Evolutionary conservation across 805 yeast genomes (phyloP).

Genomic region (Candida railenensis): DNA sequence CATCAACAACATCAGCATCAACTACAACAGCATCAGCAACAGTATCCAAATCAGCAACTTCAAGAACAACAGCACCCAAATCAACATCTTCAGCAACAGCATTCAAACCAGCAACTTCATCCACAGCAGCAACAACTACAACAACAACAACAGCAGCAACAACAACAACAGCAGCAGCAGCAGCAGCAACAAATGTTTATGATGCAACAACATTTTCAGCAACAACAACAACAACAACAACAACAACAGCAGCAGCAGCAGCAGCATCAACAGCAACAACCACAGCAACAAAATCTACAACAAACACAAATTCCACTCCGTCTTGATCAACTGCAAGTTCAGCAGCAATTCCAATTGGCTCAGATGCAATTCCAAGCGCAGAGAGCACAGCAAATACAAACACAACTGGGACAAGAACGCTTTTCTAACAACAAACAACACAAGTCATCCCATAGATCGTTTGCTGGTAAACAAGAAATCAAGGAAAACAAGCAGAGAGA

Average conservation of each 20-base stretch:
- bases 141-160: conserved; percentile 13
- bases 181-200: conserved; percentile 2
- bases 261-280: not conserved
- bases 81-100: not conserved
- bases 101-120: conserved; percentile 14
- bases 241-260: conserved; percentile 7
- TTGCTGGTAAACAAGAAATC: conserved; percentile 3
- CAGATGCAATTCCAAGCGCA: not conserved
- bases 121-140: conserved; percentile 11
- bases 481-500: conserved; percentile 15
- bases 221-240: not conserved
- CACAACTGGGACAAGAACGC: not conserved
- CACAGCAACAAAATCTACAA: not conserved
- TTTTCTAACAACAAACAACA: not conserved
- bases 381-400: not conserved
- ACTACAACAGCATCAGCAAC: not conserved
- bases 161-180: conserved; percentile 10
- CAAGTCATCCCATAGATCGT: not conserved
- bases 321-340: not conserved
- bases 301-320: not conserved
- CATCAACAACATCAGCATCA: conserved; percentile 11
- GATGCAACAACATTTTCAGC: conserved; percentile 1
- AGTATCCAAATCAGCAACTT: not conserved
- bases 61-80: not conserved
- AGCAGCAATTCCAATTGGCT: conserved; percentile 3